phyloP scores from a whole-genome alignment of 148 eudicot species.

The Pharnaceum exiguum region DNA sequence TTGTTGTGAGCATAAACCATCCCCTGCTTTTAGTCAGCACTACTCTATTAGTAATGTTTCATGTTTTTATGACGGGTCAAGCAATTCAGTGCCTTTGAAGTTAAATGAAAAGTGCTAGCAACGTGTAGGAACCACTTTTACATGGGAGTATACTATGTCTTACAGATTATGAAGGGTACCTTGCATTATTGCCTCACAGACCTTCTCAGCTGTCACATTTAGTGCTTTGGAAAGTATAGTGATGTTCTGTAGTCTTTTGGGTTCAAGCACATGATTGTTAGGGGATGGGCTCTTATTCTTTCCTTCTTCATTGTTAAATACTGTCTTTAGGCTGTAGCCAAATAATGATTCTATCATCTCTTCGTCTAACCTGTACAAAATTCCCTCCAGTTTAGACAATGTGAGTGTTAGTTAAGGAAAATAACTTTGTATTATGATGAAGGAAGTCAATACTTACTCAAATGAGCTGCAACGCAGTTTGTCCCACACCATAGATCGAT shows the following conservation, averaged over 20 bases:
- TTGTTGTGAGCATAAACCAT: constrained; percentile 77
- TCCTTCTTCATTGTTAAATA: constrained; percentile 56
- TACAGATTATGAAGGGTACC: constrained; percentile 33
- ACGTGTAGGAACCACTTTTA: too few species aligned
- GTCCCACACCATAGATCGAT: constrained; percentile 96
- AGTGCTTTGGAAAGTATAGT: constrained; percentile 90
- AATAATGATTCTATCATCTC: constrained; percentile 92
- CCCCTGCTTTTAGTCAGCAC: constrained; percentile 36
- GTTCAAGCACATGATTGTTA: constrained; percentile 87
- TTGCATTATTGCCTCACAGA: constrained; percentile 64
- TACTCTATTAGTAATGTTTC: neutral
- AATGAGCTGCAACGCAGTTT: constrained; percentile 83
- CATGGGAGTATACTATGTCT: neutral
- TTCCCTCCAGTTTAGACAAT: neutral
- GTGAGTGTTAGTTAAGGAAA: neutral
- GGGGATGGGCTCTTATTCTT: constrained; percentile 84
- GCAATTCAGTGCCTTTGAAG: neutral
- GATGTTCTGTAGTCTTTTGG: constrained; percentile 89
- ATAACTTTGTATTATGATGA: neutral
- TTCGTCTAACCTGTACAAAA: constrained; percentile 70
- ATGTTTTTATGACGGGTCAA: neutral
- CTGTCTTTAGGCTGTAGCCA: constrained; percentile 73
- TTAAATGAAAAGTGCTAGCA: too few species aligned
- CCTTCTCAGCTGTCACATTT: constrained; percentile 73
- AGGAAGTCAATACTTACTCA: constrained; percentile 50